Conservation (phyloP, 2,329 filamentous ascomycete genomes). For the Cladosporium sphaerospermum region DNA sequence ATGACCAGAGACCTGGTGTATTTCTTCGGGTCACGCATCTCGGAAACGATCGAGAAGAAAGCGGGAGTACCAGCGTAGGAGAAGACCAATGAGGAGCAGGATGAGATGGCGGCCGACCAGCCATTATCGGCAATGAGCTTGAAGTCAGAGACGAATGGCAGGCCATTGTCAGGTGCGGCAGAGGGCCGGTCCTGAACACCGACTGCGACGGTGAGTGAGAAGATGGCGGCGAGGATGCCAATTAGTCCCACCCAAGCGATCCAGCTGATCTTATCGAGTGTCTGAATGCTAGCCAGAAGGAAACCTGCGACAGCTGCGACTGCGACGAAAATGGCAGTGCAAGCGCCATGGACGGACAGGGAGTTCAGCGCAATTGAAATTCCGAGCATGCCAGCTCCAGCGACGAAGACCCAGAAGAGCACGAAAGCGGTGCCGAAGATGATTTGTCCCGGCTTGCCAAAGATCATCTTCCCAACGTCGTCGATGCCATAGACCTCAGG, state of each 20-base stretch:
- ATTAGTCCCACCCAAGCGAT: slow-evolving; percentile 31
- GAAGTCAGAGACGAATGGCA: slow-evolving; percentile 25
- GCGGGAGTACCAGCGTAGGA: slow-evolving; percentile 34
- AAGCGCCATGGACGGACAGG: slow-evolving; percentile 25
- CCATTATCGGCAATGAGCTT: slow-evolving; percentile 18
- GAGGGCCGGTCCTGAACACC: slow-evolving; percentile 32
- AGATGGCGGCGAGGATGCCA: slow-evolving; percentile 20
- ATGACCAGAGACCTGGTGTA: slow-evolving; percentile 32
- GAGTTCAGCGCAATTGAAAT: slow-evolving; percentile 15
- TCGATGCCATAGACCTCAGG: slow-evolving; percentile 53
- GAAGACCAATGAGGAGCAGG: slow-evolving; percentile 29
- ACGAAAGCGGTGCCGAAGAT: slow-evolving; percentile 32
- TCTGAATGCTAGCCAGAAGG: slow-evolving; percentile 31
- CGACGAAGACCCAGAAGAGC: slow-evolving; percentile 6
- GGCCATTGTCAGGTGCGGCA: slow-evolving; percentile 26
- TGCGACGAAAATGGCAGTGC: slow-evolving; percentile 38
- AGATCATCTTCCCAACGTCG: slow-evolving; percentile 49
- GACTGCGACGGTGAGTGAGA: slow-evolving; percentile 30
- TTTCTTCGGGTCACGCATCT: slow-evolving; percentile 33
- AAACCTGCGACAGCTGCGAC: slow-evolving; percentile 38
- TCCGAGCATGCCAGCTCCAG: slow-evolving; percentile 6
- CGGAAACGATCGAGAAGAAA: slow-evolving; percentile 35
- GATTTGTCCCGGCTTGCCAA: slow-evolving; percentile 48
- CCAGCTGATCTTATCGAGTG: slow-evolving; percentile 30
- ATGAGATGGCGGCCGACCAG: slow-evolving; percentile 13